Evolutionary conservation across 768 basidiomycete species (phyloP), one percentile per base, ranked within the genome.

Genomic region (Xerocomellus intermedius): DNA sequence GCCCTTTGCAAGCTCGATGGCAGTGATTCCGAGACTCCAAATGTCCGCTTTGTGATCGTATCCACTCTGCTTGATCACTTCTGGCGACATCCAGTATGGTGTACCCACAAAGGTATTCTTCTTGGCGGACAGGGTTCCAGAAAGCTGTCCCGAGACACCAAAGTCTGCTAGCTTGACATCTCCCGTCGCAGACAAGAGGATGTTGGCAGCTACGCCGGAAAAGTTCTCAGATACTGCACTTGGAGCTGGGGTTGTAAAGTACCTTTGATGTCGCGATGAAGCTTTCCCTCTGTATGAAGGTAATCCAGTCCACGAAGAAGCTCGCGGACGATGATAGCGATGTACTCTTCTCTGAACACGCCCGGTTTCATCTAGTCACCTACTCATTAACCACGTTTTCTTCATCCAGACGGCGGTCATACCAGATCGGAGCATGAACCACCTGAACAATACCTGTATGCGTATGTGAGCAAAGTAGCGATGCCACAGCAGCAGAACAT

Each of bases 221-320:
- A 37, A 24, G 13, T 30, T 35, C 22, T 59, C 32, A 55, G 43
- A 24, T 16, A 13, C 8, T 28, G 22, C 30, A 26, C 33, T 17
- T n/a, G 22, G 33, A 21, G 17, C 5, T 13, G 22, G 26, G 14
- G n/a, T 49, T 14, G 22, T 36, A 17, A 44, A 61, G 54, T 57
- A 91, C 95, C 95, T 81, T 99, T 99, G 69, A 99, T 98, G 73
- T 99, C 97, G n/a, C 97, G 85, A 69, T 99, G 97, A 49, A 99
- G 82, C 71, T 98, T 99, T 19, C 94, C 94, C 71, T 98, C 95
- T 10, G 82, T 83, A 66, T 99, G 97, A 47, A 99, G 82, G 71
- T 99, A 99, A 50, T 98, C 95, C 44, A 99, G 77, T 37, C 97
- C 97, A 41, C 83, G 84, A 37, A 98, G 79, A 12, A 99, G 80